Conservation (phyloP, 768 basidiomycete genomes). For the Cystobasidium onofrii region DNA sequence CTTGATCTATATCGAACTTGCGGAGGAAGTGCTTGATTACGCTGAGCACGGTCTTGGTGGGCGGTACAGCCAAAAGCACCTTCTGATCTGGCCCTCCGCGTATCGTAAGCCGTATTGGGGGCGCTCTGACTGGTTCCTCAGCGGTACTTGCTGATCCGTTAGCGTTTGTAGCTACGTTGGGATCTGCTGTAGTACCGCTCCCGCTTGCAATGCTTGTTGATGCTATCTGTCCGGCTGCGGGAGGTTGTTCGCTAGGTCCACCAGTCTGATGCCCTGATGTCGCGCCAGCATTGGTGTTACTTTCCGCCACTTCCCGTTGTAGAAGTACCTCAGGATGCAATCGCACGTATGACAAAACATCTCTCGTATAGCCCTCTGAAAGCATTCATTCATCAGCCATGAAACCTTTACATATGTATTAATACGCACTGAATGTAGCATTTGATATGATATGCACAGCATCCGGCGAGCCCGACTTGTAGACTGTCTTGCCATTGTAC, state of each 20-base stretch:
- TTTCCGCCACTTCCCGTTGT: neutral
- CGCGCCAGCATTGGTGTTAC: neutral
- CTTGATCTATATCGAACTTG: neutral
- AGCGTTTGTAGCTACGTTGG: neutral
- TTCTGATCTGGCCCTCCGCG: conserved; percentile 3
- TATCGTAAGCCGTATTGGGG: neutral
- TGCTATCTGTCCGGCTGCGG: neutral
- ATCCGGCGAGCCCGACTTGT: neutral
- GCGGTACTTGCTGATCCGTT: neutral
- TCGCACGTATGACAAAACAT: neutral
- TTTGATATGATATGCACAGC: neutral
- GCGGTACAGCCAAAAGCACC: conserved; percentile 4
- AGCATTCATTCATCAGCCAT: neutral
- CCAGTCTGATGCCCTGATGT: neutral
- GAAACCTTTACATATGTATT: neutral
- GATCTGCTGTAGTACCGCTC: neutral
- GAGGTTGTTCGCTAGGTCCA: neutral
- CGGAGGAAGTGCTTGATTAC: conserved; percentile 21
- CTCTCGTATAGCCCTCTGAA: neutral
- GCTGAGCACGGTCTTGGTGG: neutral
- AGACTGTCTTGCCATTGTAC: conserved; percentile 5
- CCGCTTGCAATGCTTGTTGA: neutral
- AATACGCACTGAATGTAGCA: neutral
- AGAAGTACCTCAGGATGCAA: neutral
- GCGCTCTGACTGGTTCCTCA: neutral